phyloP scores from a whole-genome alignment of 305 asterid species.

The Fraxinus nigra region DNA sequence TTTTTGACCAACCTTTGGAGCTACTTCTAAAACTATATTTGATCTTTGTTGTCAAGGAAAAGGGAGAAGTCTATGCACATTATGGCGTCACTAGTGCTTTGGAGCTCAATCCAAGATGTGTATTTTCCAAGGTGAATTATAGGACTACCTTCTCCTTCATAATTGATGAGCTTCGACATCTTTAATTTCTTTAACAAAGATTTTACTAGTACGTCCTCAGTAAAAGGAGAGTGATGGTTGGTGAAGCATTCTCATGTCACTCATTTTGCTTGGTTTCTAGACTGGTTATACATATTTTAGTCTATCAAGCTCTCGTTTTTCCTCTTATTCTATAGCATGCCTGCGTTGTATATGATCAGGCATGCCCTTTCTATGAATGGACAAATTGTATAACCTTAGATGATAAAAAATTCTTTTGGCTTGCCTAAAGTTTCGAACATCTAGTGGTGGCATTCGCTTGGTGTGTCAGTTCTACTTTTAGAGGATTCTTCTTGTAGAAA shows the following conservation, averaged over 20 bases:
- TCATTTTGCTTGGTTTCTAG: neutral
- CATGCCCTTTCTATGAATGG: neutral
- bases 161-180: neutral
- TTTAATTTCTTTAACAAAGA: neutral
- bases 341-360: neutral
- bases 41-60: no score
- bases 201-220: neutral
- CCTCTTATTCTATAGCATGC: neutral
- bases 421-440: neutral
- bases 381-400: neutral
- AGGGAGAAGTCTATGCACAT: neutral
- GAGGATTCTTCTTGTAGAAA: no score
- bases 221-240: neutral
- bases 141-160: no score
- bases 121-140: no score
- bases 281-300: neutral
- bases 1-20: no score
- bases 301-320: neutral
- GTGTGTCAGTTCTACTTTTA: neutral
- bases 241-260: neutral
- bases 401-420: neutral
- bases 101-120: no score
- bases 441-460: neutral
- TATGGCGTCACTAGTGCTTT: neutral
- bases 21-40: neutral